Evolutionary conservation across 2,329 filamentous ascomycete species (phyloP), one percentile per base, ranked within the genome.

Genomic region (Cordyceps javanica): DNA sequence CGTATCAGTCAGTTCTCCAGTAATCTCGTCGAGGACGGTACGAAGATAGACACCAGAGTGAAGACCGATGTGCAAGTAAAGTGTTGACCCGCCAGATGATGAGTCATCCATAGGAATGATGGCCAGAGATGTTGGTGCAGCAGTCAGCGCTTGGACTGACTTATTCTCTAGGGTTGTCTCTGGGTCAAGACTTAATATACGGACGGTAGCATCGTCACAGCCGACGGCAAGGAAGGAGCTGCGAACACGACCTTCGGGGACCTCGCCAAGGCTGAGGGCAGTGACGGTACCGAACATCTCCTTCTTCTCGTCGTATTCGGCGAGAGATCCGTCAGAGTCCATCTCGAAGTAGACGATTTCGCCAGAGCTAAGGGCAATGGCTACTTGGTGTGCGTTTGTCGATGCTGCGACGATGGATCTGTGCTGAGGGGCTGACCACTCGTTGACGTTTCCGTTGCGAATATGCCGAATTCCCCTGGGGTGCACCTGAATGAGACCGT

Each of bases 291-390:
- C 93, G 55, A 89, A 91, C 89, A 99, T 94, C 66, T 95, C 89
- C 66, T 91, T 91, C 70, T 93, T 91, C 67, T 97, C 92, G 63
- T 97, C 89, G 63, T 97, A 96, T 74, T 97, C 93, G 34, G 91
- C 91, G 32, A 97, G 78, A 3, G 89, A 89, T 30, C 92, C 92
- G 71, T 97, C 93, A 0, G 85, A 82, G 67, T 97, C 94, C 85
- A 97, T 93, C 70, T 99, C 95, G 65, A 99, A 99, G 69, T 97
- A 99, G 42, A 96, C 90, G 62, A 99, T 93, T 71, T 99, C 94
- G 38, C 93, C 93, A 9, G 92, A 97, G 69, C 92, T 97, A 26
- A 99, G 78, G 1, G 94, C 94, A 51, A 97, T 87, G 3, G 91
- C 91, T 26, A 99, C 90, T 73, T 99, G 94, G 42, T 90, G 85